Evolutionary conservation across 2,329 filamentous ascomycete genomes (phyloP), one percentile per base, ranked within the genome.

Genomic region (Hymenoscyphus albidus): DNA sequence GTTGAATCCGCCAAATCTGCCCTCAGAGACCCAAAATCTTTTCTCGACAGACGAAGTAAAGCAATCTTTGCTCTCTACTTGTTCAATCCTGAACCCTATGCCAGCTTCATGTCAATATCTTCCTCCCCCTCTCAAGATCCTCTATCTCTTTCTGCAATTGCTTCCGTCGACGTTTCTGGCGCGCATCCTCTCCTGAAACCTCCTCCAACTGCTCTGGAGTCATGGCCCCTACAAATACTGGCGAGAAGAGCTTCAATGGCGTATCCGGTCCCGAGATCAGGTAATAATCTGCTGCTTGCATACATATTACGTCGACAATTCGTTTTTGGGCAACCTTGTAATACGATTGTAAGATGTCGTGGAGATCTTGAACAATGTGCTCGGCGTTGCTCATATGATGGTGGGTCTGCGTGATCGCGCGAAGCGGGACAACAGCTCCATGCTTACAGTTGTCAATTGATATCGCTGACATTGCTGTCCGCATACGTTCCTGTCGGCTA

Each of bases 321-420:
- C 86, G 82, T 70, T 83, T 83, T 16, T 78, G 78, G 0, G 86
- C 80, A 2, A 89, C 82, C 32, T 83, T 80, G 77, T 91, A 90
- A 74, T 88, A 91, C 0, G 82, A 79, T 48, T 79, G 73, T 0
- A 91, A 77, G 1, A 84, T 82, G 65, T 90, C 83, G 62, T 88
- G 85, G 6, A 90, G 81, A 9, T 86, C 80, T 42, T 82, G 77
- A 3, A 79, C 69, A 0, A 76, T 74, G 56, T 80, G 74, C 5
- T 80, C 70, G 0, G 74, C 73, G 61, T 79, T 80, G 67, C 56
- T 57, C 54, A 65, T 65, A 39, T 18, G 38, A 40, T 40, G 39
- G 39, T 58, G 27, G 31, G 31, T 31, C 3, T 40, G 5, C 40
- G 38, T 61, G 31, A 60, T 44, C 14, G 16, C 59, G 16, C 18